Conservation (phyloP, 106 monocot species). For the Chionographis japonica region DNA sequence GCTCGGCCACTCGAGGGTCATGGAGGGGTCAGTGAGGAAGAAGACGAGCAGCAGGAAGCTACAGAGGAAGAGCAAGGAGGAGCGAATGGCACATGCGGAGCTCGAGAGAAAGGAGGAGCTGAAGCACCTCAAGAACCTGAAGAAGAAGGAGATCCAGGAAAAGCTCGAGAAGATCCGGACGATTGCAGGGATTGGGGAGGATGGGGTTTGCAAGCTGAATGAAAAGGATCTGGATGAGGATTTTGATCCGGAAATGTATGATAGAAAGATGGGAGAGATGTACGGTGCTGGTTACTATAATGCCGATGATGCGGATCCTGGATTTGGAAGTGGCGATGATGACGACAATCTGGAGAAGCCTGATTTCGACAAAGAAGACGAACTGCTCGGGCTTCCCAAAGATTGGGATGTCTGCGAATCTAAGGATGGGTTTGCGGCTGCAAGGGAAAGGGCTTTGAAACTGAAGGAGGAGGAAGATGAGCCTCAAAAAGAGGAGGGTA, state of each 20-base stretch:
- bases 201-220: slow-evolving; percentile 28
- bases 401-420: slow-evolving; percentile 46
- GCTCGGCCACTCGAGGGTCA: slow-evolving; percentile 60
- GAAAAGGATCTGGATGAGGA: slow-evolving; percentile 79
- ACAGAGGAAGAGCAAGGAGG: slow-evolving; percentile 93
- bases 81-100: slow-evolving; percentile 81
- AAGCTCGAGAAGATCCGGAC: slow-evolving; percentile 69
- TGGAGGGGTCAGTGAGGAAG: slow-evolving; percentile 89
- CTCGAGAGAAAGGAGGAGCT: slow-evolving; percentile 78
- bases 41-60: slow-evolving; percentile 66
- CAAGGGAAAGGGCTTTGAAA: slow-evolving; percentile 33
- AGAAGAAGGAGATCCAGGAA: slow-evolving; percentile 97
- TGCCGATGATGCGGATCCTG: slow-evolving; percentile 68
- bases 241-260: slow-evolving; percentile 96
- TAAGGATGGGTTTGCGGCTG: slow-evolving; percentile 37
- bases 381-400: slow-evolving; percentile 76
- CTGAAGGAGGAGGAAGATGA: slow-evolving; percentile 15
- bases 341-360: slow-evolving; percentile 73
- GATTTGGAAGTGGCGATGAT: slow-evolving; percentile 60
- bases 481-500: slow-evolving; percentile 6
- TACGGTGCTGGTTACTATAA: slow-evolving; percentile 71
- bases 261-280: slow-evolving; percentile 72
- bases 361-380: slow-evolving; percentile 91
- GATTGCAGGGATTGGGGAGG: slow-evolving; percentile 66
- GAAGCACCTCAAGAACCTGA: slow-evolving; percentile 92